Evolutionary conservation across 2,329 filamentous ascomycete species (phyloP).

Genomic region (Trichoderma oligosporum): DNA sequence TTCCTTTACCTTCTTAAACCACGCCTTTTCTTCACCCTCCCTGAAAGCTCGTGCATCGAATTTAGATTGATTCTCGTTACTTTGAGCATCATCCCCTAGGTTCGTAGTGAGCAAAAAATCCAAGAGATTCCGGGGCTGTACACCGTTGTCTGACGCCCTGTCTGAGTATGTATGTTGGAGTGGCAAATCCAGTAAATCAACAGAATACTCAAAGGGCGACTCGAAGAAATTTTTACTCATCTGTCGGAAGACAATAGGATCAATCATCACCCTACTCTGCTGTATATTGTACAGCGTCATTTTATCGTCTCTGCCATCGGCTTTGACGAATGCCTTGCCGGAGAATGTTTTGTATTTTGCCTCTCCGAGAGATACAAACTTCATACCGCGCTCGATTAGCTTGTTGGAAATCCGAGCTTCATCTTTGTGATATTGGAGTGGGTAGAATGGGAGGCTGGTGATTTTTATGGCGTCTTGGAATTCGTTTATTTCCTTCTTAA

Average conservation of each 20-base stretch:
- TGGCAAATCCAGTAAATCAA: too few species aligned
- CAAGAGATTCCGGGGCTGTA: conserved; percentile 19
- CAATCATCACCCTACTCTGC: conserved; percentile 83
- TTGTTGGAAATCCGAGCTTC: conserved; percentile 59
- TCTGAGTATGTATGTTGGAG: conserved; percentile 32
- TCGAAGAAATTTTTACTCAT: conserved; percentile 62
- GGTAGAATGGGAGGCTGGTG: conserved; percentile 71
- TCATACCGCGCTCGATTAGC: conserved; percentile 77
- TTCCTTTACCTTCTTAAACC: neutral
- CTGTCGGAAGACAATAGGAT: conserved; percentile 74
- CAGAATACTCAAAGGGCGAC: too few species aligned
- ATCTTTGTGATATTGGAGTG: conserved; percentile 75
- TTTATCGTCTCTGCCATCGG: conserved; percentile 61
- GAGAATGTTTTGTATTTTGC: conserved; percentile 81
- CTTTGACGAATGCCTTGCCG: conserved; percentile 72
- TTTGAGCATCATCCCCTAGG: neutral
- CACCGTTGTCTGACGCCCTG: neutral
- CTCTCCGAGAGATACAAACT: conserved; percentile 75
- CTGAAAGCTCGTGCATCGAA: too few species aligned
- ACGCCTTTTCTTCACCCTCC: neutral
- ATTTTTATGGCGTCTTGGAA: conserved; percentile 85
- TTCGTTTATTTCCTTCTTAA: conserved; percentile 63
- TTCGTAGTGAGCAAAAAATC: neutral
- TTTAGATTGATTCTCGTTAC: neutral
- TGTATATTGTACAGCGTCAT: conserved; percentile 69